Evolutionary conservation across 2,329 filamentous ascomycete genomes (phyloP).

Genomic region (Colletotrichum abscissum): DNA sequence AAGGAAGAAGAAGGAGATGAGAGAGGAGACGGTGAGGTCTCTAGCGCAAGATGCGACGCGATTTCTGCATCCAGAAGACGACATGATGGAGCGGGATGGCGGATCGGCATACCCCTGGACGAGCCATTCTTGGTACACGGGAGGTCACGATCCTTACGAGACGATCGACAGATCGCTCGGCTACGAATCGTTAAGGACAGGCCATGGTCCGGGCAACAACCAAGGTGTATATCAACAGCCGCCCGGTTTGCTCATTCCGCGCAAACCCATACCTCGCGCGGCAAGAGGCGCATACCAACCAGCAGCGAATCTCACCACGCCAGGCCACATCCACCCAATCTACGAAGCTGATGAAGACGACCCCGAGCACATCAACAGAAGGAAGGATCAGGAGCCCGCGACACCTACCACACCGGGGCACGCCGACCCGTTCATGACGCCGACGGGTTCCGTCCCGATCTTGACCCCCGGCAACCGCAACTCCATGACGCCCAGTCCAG

Average conservation of each 20-base stretch:
- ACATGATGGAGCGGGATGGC: conserved; percentile 58
- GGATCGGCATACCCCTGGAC: conserved; percentile 46
- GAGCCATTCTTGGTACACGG: conserved; percentile 56
- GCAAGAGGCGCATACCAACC: conserved; percentile 38
- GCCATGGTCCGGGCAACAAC: conserved; percentile 36
- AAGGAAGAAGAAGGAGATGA: conserved; percentile 44
- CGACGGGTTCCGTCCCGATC: conserved; percentile 40
- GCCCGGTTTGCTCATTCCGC: conserved; percentile 41
- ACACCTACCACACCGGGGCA: conserved; percentile 51
- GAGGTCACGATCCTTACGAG: conserved; percentile 55
- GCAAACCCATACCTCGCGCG: conserved; percentile 46
- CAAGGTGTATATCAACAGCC: conserved; percentile 35
- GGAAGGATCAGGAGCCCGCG: conserved; percentile 37
- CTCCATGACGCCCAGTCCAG: conserved; percentile 53
- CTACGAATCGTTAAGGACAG: conserved; percentile 61
- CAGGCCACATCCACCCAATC: conserved; percentile 66
- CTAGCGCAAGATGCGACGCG: conserved; percentile 61
- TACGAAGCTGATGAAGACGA: conserved; percentile 69
- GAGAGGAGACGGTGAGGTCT: conserved; percentile 59
- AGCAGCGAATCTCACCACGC: conserved; percentile 24
- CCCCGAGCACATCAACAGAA: conserved; percentile 41
- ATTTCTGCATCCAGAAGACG: conserved; percentile 55
- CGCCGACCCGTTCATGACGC: conserved; percentile 64
- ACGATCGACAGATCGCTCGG: conserved; percentile 55
- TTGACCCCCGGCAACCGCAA: conserved; percentile 47